phyloP scores from a whole-genome alignment of 2,329 filamentous ascomycete species.

The Meredithiella fracta region DNA sequence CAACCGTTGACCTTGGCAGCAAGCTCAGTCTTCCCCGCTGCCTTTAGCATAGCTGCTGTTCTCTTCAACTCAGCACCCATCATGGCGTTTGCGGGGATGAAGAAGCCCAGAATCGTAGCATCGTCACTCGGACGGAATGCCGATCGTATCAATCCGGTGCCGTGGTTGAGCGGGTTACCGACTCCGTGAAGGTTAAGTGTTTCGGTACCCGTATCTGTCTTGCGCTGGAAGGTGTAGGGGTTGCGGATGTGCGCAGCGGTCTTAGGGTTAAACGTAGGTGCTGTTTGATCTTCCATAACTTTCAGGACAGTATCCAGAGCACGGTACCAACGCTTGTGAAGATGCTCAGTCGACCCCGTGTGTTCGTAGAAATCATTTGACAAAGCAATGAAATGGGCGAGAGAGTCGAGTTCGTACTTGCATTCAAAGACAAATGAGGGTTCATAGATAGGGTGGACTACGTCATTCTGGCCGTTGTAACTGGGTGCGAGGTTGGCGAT shows the following conservation, averaged over 20 bases:
- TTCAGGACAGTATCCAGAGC: conserved; percentile 59
- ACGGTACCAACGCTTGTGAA: conserved; percentile 60
- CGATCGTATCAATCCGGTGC: conserved; percentile 72
- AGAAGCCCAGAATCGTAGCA: conserved; percentile 82
- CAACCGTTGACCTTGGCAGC: conserved; percentile 40
- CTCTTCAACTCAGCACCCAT: conserved; percentile 78
- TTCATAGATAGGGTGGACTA: conserved; percentile 75
- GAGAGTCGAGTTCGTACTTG: conserved; percentile 95
- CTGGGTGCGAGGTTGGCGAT: conserved; percentile 58
- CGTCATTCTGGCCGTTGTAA: conserved; percentile 66
- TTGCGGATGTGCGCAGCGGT: conserved; percentile 52
- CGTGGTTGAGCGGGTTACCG: conserved; percentile 78
- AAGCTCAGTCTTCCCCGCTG: conserved; percentile 37
- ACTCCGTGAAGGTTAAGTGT: conserved; percentile 67
- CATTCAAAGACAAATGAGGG: conserved; percentile 82
- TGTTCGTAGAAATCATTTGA: conserved; percentile 73
- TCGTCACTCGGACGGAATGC: conserved; percentile 93
- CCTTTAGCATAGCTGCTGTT: conserved; percentile 51
- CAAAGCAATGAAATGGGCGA: conserved; percentile 78
- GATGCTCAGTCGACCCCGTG: conserved; percentile 60
- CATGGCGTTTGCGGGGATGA: conserved; percentile 92
- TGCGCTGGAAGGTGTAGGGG: conserved; percentile 72
- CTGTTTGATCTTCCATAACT: conserved; percentile 63
- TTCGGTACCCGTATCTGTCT: conserved; percentile 71
- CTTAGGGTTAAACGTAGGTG: conserved; percentile 59